phyloP scores from a whole-genome alignment of 345 rosid genomes.

The Citrus reticulata region DNA sequence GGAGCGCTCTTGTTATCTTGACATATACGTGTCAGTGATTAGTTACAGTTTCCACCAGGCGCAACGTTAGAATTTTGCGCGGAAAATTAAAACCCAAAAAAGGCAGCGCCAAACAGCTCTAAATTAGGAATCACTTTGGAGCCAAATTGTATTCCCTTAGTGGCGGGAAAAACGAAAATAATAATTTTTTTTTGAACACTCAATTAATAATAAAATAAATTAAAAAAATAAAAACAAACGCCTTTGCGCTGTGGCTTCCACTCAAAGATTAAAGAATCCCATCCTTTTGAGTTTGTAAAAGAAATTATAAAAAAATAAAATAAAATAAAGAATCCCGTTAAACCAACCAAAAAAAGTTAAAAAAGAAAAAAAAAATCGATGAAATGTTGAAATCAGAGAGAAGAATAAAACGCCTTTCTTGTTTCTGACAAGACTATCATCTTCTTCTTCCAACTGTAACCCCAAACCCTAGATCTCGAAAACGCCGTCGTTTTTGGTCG shows the following conservation, averaged over 20 bases:
- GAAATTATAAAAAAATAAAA: too few relatives aligned
- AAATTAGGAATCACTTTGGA: not conserved
- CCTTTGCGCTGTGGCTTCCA: too few relatives aligned
- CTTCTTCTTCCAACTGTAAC: not conserved
- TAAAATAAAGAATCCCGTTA: not conserved
- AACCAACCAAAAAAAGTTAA: not conserved
- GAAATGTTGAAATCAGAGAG: not conserved
- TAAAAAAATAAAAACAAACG: too few relatives aligned
- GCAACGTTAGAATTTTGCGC: not conserved
- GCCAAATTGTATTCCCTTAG: not conserved
- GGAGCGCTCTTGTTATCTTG: too few relatives aligned
- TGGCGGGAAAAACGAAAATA: constrained; percentile 2
- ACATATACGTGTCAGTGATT: not conserved
- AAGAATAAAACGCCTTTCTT: not conserved
- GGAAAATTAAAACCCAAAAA: not conserved
- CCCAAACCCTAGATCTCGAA: constrained; percentile 10
- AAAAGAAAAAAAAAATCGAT: not conserved
- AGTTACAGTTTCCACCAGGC: too few relatives aligned
- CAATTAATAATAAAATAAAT: too few relatives aligned
- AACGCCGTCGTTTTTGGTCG: not conserved
- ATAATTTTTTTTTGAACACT: too few relatives aligned
- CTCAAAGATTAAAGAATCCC: too few relatives aligned
- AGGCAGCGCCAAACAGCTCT: not conserved
- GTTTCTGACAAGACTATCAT: not conserved
- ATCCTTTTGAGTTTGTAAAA: too few relatives aligned